These are phyloP conservation scores for Sphagnum magellanicum DNA, from an alignment of 228 moss, liverwort and hornwort species.

Conservation along the genomic window DNA sequence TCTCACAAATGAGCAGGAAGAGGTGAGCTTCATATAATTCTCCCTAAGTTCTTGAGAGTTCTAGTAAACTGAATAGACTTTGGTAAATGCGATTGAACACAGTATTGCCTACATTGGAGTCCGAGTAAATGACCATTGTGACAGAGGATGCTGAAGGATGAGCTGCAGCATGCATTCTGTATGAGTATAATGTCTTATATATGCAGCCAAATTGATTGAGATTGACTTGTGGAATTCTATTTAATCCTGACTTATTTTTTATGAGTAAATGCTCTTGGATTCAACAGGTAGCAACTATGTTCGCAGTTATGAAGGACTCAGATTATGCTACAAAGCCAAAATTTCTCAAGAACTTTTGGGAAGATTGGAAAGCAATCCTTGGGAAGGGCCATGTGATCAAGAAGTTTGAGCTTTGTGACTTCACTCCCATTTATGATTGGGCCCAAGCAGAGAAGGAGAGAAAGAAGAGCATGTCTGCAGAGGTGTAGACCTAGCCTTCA, in stretches of 20 bases:
- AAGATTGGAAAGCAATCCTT: constrained; percentile 69
- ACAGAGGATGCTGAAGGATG: too few species aligned
- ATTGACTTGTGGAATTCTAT: too few species aligned
- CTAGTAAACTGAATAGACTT: too few species aligned
- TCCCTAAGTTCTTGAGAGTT: too few species aligned
- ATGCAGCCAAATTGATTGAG: too few species aligned
- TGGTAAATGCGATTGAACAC: too few species aligned
- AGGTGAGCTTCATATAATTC: constrained; percentile 19
- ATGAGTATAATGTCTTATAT: too few species aligned
- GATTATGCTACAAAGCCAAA: constrained; percentile 78
- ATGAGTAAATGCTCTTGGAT: not conserved
- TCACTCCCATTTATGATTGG: constrained; percentile 89
- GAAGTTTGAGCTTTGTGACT: constrained; percentile 87
- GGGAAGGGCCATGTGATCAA: constrained; percentile 67
- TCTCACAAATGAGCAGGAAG: constrained; percentile 70
- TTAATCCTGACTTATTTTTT: too few species aligned
- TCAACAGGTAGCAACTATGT: constrained; percentile 84
- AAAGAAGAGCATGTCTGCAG: constrained; percentile 68
- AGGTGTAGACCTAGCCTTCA: constrained; percentile 18
- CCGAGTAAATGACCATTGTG: too few species aligned
- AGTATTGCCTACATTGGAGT: too few species aligned
- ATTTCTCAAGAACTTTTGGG: constrained; percentile 90
- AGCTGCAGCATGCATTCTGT: too few species aligned
- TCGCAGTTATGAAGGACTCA: constrained; percentile 96
- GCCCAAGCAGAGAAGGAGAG: constrained; percentile 67